phyloP scores from a whole-genome alignment of 2,329 filamentous ascomycete genomes.

The Hypoxylon sp. region DNA sequence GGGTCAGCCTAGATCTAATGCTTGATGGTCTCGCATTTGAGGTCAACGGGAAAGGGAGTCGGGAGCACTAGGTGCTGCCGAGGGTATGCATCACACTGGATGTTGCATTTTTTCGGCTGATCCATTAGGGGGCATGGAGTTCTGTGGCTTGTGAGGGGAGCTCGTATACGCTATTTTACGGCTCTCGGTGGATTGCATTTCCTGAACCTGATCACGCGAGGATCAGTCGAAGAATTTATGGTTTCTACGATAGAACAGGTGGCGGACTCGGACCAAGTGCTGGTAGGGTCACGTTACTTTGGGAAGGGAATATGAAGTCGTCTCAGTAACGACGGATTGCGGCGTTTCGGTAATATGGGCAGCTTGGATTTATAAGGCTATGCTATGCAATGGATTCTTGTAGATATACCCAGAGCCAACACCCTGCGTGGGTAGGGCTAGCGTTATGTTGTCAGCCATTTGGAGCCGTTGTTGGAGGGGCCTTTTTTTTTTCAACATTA shows the following conservation, averaged over 20 bases:
- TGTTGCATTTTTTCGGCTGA: background rate
- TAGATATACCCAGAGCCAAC: constrained; percentile 45
- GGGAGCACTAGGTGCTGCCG: constrained; percentile 3
- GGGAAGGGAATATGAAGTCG: constrained; percentile 47
- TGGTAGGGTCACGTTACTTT: constrained; percentile 52
- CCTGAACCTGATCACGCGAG: constrained; percentile 18
- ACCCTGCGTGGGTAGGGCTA: constrained; percentile 29
- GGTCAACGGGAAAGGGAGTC: constrained; percentile 12
- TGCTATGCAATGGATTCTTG: constrained; percentile 35
- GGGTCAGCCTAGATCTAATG: constrained; percentile 5
- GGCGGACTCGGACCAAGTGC: constrained; percentile 55
- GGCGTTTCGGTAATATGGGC: constrained; percentile 44
- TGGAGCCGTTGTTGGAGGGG: constrained; percentile 19
- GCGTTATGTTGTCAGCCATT: constrained; percentile 30
- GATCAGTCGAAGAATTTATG: constrained; percentile 29
- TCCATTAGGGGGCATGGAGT: constrained; percentile 24
- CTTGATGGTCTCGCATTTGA: constrained; percentile 4
- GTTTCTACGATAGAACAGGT: constrained; percentile 48
- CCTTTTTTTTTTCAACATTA: background rate
- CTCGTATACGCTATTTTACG: background rate
- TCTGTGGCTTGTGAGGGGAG: constrained; percentile 17
- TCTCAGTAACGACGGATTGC: constrained; percentile 45
- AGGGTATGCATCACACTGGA: constrained; percentile 12
- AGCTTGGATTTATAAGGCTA: constrained; percentile 27
- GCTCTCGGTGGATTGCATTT: constrained; percentile 21